These are phyloP conservation scores for Bretschneidera sinensis DNA, from an alignment of 345 rosid species.

Conservation along the genomic window DNA sequence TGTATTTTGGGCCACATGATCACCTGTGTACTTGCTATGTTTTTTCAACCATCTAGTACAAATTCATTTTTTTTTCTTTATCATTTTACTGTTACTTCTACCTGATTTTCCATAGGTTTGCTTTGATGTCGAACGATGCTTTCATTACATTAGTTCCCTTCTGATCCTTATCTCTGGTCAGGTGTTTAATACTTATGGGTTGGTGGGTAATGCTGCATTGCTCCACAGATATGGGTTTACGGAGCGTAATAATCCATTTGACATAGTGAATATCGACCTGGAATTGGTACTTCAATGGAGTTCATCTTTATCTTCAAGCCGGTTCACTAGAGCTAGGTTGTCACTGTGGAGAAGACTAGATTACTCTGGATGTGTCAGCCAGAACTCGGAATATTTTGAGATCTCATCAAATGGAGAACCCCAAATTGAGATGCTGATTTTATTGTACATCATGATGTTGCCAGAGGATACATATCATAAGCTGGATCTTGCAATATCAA, in stretches of 20 bases:
- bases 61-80: neutral
- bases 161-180: conserved; percentile 13
- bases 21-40: too few species aligned
- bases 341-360: conserved; percentile 66
- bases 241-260: conserved; percentile 61
- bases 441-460: conserved; percentile 54
- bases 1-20: too few species aligned
- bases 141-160: too few species aligned
- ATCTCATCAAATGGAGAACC: conserved; percentile 65
- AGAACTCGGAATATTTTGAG: conserved; percentile 76
- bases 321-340: conserved; percentile 59
- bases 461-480: conserved; percentile 41
- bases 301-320: conserved; percentile 49
- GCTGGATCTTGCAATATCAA: conserved; percentile 46
- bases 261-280: conserved; percentile 79
- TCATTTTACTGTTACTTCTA: too few species aligned
- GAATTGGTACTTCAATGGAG: conserved; percentile 73
- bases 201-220: conserved; percentile 79
- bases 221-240: conserved; percentile 93
- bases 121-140: too few species aligned
- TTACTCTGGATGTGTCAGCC: conserved; percentile 55
- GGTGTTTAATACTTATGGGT: conserved; percentile 88
- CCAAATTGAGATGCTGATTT: conserved; percentile 59
- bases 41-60: neutral
- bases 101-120: too few species aligned